Percentiles rank a stretch among this genome's conserved stretches.
Conservation (phyloP, 306 rosid genomes). For the Morella rubra region DNA sequence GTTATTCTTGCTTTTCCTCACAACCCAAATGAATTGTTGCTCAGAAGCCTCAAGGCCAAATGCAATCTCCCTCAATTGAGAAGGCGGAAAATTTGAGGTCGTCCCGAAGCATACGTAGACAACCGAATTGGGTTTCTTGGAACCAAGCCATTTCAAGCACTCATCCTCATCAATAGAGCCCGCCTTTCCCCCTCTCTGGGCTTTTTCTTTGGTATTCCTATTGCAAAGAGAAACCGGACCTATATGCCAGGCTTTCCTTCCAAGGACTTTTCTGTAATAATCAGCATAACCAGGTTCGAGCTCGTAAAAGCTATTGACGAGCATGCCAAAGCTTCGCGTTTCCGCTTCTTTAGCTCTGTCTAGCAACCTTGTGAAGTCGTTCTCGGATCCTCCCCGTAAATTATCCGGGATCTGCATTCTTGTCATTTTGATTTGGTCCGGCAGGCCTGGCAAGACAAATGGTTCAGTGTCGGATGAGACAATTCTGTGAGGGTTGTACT, state of each 20-base stretch:
- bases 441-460: conserved; percentile 31
- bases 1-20: conserved; percentile 4
- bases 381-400: conserved; percentile 8
- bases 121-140: conserved; percentile 34
- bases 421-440: conserved; percentile 28
- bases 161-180: conserved; percentile 25
- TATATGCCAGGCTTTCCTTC: conserved; percentile 38
- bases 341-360: conserved; percentile 15
- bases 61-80: conserved; percentile 25
- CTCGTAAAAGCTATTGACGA: conserved; percentile 44
- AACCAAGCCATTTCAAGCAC: conserved; percentile 38
- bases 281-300: conserved; percentile 40
- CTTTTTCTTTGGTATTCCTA: conserved; percentile 10
- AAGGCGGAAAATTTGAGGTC: neutral
- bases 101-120: conserved; percentile 45
- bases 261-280: conserved; percentile 28
- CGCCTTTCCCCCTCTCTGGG: conserved; percentile 34
- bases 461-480: conserved; percentile 35
- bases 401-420: conserved; percentile 19
- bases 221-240: conserved; percentile 44
- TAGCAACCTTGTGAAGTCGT: conserved; percentile 16
- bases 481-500: conserved; percentile 18
- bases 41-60: conserved; percentile 32
- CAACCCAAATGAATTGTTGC: conserved; percentile 37
- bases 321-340: conserved; percentile 33